Percentiles rank a stretch among this genome's conserved stretches.
Conservation (phyloP, 768 basidiomycete species). For the Lentinula raphanica region DNA sequence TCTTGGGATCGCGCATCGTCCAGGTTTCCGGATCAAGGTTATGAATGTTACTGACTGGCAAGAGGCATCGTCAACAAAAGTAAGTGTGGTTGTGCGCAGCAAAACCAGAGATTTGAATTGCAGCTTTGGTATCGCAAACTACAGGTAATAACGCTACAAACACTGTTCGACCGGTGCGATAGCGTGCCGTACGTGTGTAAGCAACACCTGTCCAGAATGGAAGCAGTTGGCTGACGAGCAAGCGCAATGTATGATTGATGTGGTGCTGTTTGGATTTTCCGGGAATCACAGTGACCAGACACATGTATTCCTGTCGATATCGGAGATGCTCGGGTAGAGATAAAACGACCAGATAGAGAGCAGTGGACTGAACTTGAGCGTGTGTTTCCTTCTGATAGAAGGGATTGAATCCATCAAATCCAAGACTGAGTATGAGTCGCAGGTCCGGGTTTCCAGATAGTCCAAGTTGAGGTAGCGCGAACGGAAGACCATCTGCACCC, state of each 20-base stretch:
- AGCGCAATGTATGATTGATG: slow-evolving; percentile 28
- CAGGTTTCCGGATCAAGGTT: slow-evolving; percentile 13
- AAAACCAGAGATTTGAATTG: slow-evolving; percentile 23
- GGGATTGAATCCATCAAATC: slow-evolving; percentile 14
- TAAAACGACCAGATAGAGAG: slow-evolving; percentile 28
- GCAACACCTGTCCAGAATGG: slow-evolving; percentile 28
- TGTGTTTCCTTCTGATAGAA: slow-evolving; percentile 3
- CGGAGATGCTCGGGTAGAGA: slow-evolving; percentile 21
- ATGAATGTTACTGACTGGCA: slow-evolving; percentile 10
- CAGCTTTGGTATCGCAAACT: slow-evolving; percentile 29
- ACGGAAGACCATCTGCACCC: slow-evolving; percentile 14
- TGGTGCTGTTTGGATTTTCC: slow-evolving; percentile 23
- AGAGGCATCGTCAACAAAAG: slow-evolving; percentile 1
- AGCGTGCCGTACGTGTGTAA: slow-evolving; percentile 18
- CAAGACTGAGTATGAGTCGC: slow-evolving; percentile 9
- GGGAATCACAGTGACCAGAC: slow-evolving; percentile 36
- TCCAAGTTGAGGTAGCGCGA: slow-evolving; percentile 9
- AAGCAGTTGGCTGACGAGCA: slow-evolving; percentile 30
- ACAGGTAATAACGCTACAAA: slow-evolving; percentile 26
- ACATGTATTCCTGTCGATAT: slow-evolving; percentile 36
- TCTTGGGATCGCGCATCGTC: slow-evolving; percentile 7
- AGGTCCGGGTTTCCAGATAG: neutral
- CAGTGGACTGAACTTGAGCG: slow-evolving; percentile 9
- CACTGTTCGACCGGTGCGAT: slow-evolving; percentile 20
- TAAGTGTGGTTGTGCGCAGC: neutral